These are phyloP conservation scores for Zygotorulaspora florentina DNA, from an alignment of 805 yeast species.

Conservation along the genomic window DNA sequence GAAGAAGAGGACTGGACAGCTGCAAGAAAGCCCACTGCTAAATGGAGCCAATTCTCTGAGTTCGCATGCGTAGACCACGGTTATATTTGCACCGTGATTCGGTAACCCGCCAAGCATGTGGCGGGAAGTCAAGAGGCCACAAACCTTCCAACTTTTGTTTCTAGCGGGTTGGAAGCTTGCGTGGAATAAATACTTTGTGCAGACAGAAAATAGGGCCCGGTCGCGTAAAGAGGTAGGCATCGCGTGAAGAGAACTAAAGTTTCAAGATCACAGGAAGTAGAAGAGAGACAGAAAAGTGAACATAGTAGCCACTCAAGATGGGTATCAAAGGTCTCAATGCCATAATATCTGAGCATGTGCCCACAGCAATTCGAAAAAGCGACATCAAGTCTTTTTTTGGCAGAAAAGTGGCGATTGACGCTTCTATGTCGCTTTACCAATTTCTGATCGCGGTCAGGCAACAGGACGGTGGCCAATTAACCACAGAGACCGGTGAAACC, in stretches of 20 bases:
- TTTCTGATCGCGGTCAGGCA: slow-evolving; percentile 95
- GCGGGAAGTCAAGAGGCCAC: no score
- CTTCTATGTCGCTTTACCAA: slow-evolving; percentile 95
- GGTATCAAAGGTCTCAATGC: slow-evolving; percentile 78
- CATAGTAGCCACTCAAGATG: slow-evolving; percentile 32
- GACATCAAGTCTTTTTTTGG: slow-evolving; percentile 88
- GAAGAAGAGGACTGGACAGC: no score
- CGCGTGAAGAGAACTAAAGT: not conserved
- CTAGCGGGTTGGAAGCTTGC: no score
- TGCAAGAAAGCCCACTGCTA: no score
- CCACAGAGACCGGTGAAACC: slow-evolving; percentile 86
- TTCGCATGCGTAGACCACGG: no score
- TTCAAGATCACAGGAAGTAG: not conserved
- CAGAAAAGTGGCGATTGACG: slow-evolving; percentile 92
- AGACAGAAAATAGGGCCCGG: no score
- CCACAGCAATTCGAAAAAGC: slow-evolving; percentile 66
- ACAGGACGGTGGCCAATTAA: slow-evolving; percentile 90
- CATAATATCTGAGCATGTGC: slow-evolving; percentile 85
- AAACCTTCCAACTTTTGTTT: no score
- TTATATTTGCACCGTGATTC: no score
- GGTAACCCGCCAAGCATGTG: no score
- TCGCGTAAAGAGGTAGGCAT: not conserved
- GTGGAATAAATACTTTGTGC: no score
- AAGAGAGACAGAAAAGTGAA: not conserved
- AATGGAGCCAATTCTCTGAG: no score